These are phyloP conservation scores for Collariella sp. DNA, from an alignment of 495 filamentous ascomycete genomes.

Conservation along the genomic window DNA sequence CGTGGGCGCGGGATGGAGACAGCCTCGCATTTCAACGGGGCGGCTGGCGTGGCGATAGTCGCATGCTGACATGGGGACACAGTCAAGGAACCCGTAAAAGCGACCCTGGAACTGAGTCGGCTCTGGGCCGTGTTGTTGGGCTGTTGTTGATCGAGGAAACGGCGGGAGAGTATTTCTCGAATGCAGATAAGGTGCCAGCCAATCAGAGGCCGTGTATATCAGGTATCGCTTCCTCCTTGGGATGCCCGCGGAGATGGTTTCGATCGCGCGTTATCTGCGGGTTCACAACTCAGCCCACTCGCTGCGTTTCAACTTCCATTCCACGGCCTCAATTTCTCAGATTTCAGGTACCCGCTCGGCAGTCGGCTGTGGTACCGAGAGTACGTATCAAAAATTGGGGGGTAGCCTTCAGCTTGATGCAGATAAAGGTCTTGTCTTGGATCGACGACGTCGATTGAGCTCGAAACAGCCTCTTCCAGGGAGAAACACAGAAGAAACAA, in stretches of 20 bases:
- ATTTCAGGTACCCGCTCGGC: neutral
- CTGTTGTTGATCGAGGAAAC: conserved; percentile 1
- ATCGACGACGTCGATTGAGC: no score
- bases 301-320: neutral
- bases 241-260: conserved; percentile 11
- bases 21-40: conserved; percentile 10
- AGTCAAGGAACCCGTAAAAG: no score
- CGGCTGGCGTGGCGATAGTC: neutral
- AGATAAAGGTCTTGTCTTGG: no score
- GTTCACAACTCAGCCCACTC: neutral
- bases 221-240: neutral
- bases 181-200: conserved; percentile 5
- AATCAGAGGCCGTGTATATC: conserved; percentile 9
- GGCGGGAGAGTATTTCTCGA: neutral
- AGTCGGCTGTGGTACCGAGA: neutral
- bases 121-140: neutral
- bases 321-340: no score
- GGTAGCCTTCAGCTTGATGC: no score
- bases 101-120: no score
- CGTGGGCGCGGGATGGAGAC: conserved; percentile 4
- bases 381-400: neutral
- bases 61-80: neutral
- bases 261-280: neutral
- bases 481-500: no score
- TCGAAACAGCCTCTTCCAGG: no score